Percentiles rank a stretch among this genome's conserved stretches.
Conservation (phyloP, 2,329 filamentous ascomycete species). For the Xylaria multiplex region DNA sequence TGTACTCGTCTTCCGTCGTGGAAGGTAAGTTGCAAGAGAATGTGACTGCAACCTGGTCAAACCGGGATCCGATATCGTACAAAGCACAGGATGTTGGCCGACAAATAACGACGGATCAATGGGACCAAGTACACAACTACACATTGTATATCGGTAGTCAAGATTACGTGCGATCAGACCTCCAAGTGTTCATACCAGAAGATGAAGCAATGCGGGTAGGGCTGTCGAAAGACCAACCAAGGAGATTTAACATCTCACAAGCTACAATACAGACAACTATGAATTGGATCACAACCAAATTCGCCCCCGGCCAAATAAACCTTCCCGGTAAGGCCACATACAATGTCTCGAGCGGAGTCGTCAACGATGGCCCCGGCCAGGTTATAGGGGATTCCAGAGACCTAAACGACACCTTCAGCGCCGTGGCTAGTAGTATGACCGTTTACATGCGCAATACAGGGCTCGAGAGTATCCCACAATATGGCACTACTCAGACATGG, state of each 20-base stretch:
- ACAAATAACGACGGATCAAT: no score
- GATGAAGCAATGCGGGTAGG: neutral
- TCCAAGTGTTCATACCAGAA: constrained; percentile 6
- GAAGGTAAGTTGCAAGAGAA: constrained; percentile 8
- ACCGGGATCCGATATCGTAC: neutral
- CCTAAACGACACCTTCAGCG: neutral
- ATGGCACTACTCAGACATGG: neutral
- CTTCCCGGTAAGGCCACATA: no score
- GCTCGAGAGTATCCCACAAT: neutral
- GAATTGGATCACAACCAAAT: neutral
- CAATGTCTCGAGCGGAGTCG: neutral
- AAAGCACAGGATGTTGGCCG: no score
- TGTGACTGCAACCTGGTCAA: neutral
- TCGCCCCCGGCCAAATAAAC: neutral
- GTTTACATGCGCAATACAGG: constrained; percentile 1
- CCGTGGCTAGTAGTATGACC: constrained; percentile 7
- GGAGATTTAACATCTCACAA: constrained; percentile 10
- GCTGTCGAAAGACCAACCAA: neutral
- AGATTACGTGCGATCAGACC: constrained; percentile 1
- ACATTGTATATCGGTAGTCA: neutral
- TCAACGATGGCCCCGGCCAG: no score
- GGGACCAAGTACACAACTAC: neutral
- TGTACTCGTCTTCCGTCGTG: constrained; percentile 11
- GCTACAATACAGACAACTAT: neutral
- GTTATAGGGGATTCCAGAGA: neutral